Evolutionary conservation across 2,329 filamentous ascomycete species (phyloP).

Genomic region (Cladorrhinum sp.): DNA sequence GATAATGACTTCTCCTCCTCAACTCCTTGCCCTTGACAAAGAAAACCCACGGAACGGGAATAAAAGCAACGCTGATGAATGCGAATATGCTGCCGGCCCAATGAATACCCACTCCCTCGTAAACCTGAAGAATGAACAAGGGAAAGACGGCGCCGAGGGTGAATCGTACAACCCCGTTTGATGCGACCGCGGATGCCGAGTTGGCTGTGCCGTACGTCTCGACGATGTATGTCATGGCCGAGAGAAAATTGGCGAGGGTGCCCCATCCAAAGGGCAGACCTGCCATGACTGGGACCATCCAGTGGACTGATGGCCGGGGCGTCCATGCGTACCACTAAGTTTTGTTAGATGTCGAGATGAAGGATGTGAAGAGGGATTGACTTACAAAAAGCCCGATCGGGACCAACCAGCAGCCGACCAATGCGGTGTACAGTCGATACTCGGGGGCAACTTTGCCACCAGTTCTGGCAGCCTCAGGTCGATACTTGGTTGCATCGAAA

Average conservation of each 20-base stretch:
- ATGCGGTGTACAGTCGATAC: neutral
- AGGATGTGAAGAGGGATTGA: neutral
- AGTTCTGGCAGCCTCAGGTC: neutral
- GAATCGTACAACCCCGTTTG: neutral
- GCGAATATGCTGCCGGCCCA: neutral
- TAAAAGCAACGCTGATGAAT: neutral
- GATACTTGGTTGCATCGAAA: neutral
- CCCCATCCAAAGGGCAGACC: neutral
- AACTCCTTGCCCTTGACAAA: neutral
- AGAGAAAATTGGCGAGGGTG: neutral
- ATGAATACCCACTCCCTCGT: neutral
- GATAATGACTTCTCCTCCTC: neutral
- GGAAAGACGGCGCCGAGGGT: neutral
- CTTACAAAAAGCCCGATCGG: neutral
- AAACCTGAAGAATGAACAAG: neutral
- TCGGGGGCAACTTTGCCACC: neutral
- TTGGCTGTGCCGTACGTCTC: neutral
- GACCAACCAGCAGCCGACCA: neutral
- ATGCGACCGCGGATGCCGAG: neutral
- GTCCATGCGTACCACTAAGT: neutral
- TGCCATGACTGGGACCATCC: neutral
- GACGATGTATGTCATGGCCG: neutral
- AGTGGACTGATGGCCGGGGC: neutral
- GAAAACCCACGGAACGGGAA: neutral
- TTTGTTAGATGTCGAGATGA: neutral